Percentiles rank a stretch among this genome's conserved stretches.
Conservation (phyloP, 2,329 filamentous ascomycete species). For the Aspergillus carbonarius region DNA sequence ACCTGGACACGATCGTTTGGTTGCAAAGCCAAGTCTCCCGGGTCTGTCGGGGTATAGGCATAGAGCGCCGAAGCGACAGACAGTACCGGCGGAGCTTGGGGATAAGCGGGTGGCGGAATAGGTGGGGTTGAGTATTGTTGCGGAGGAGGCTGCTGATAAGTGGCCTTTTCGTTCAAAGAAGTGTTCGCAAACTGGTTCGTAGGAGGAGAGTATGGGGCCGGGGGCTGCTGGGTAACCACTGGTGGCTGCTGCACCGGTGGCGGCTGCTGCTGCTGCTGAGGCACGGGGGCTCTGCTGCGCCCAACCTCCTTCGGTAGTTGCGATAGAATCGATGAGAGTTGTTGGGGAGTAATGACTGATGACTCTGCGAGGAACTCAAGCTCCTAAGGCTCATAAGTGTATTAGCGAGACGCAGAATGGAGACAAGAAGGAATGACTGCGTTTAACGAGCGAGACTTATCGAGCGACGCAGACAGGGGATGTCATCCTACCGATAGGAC, state of each 20-base stretch:
- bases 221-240: slow-evolving; percentile 30
- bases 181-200: slow-evolving; percentile 39
- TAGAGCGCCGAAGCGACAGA: slow-evolving; percentile 79
- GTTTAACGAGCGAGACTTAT: background rate
- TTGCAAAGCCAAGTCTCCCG: slow-evolving; percentile 77
- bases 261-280: slow-evolving; percentile 21
- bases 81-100: slow-evolving; percentile 55
- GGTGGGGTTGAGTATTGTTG: slow-evolving; percentile 41
- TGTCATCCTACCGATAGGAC: slow-evolving; percentile 72
- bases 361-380: slow-evolving; percentile 85
- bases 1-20: slow-evolving; percentile 79
- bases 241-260: slow-evolving; percentile 28
- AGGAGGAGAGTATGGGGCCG: slow-evolving; percentile 38
- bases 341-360: slow-evolving; percentile 71
- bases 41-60: slow-evolving; percentile 74
- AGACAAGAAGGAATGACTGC: background rate
- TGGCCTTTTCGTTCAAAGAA: slow-evolving; percentile 44
- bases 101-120: slow-evolving; percentile 54
- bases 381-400: slow-evolving; percentile 58
- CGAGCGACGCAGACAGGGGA: background rate
- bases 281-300: slow-evolving; percentile 15
- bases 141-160: slow-evolving; percentile 30
- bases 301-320: slow-evolving; percentile 63
- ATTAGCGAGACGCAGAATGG: slow-evolving; percentile 1
- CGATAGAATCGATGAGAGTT: slow-evolving; percentile 71